Evolutionary conservation across 2,329 filamentous ascomycete genomes (phyloP), one percentile per base, ranked within the genome.

Genomic region (Sarocladium kiliense): DNA sequence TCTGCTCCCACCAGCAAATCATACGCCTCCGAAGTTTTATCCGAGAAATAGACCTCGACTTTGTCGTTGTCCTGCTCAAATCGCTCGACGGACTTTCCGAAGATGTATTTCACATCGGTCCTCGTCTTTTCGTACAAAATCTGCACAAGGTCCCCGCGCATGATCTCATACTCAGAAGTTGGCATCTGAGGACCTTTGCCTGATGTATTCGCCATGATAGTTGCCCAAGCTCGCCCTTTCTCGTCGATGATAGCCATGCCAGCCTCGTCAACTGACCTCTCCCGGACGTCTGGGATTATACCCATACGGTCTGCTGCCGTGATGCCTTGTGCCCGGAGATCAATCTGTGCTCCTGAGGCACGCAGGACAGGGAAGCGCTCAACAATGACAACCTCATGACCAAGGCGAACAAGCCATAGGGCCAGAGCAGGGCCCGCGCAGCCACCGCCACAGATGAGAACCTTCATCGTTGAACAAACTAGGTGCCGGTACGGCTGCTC

Each of bases 1-100:
- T 84, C 81, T 2, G 80, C 79, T 7, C 75, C 79, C 47, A 84
- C 71, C 0, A 84, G 65, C 0, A 84, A 59, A 61, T 84, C 80
- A 56, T 72, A 84, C 1, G 59, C 64, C 7, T 68, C 67, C 1
- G 58, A 65, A 2, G 64, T 60, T 0, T 77, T 77, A 55, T 79
- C 73, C 0, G 72, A 72, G 54, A 84, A 75, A 2, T 60, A 63
- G 4, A 67, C 69, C 10, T 62, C 57, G 0, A 70, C 71, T 3
- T 61, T 62, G 3, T 62, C 55, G 1, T 61, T 66, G 21, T 65
- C 62, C 55, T 74, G 69, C 9, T 62, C 37, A 12, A 72, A 54
- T 3, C 57, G 56, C 3, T 64, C 61, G 21, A 73, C 58, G 1
- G 65, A 64, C 16, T 65, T 65, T 10, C 62, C 65, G 53, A 71